These are phyloP conservation scores for Brassica rapa DNA, from an alignment of 345 rosid genomes.

Conservation along the genomic window DNA sequence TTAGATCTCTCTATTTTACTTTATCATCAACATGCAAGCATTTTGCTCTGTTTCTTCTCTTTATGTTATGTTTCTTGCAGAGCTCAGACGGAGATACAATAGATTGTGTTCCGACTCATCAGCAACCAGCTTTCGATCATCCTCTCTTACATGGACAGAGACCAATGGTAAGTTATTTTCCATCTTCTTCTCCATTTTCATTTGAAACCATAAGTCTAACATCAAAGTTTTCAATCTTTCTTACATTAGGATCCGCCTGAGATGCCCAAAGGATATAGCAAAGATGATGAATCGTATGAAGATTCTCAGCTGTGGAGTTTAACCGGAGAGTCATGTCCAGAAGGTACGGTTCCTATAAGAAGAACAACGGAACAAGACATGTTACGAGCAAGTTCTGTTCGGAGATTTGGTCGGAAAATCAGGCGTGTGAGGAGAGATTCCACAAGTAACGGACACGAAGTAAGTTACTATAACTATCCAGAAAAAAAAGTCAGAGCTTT, in stretches of 20 bases:
- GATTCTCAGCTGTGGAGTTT: slow-evolving; percentile 74
- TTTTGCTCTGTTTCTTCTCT: background rate
- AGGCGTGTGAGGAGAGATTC: slow-evolving; percentile 77
- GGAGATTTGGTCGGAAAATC: slow-evolving; percentile 71
- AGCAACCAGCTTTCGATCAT: slow-evolving; percentile 94
- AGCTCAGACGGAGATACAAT: slow-evolving; percentile 84
- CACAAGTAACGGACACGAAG: slow-evolving; percentile 88
- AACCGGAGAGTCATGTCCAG: slow-evolving; percentile 81
- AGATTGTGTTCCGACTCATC: slow-evolving; percentile 77
- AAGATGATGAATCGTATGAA: slow-evolving; percentile 40
- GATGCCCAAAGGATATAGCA: slow-evolving; percentile 54
- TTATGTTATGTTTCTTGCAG: slow-evolving; percentile 45
- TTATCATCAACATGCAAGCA: background rate
- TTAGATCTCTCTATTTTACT: background rate
- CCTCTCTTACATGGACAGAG: slow-evolving; percentile 63
- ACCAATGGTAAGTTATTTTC: slow-evolving; percentile 56
- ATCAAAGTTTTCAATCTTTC: background rate
- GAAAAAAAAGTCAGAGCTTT: slow-evolving; percentile 22
- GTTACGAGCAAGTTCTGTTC: slow-evolving; percentile 69
- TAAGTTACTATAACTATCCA: slow-evolving; percentile 34
- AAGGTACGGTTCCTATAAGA: slow-evolving; percentile 88
- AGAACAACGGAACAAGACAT: slow-evolving; percentile 86
- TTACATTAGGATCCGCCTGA: slow-evolving; percentile 70
- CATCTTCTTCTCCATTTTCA: background rate
- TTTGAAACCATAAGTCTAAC: background rate